Evolutionary conservation across 495 filamentous ascomycete genomes (phyloP).

Genomic region (Astrothelium subdiscretum): DNA sequence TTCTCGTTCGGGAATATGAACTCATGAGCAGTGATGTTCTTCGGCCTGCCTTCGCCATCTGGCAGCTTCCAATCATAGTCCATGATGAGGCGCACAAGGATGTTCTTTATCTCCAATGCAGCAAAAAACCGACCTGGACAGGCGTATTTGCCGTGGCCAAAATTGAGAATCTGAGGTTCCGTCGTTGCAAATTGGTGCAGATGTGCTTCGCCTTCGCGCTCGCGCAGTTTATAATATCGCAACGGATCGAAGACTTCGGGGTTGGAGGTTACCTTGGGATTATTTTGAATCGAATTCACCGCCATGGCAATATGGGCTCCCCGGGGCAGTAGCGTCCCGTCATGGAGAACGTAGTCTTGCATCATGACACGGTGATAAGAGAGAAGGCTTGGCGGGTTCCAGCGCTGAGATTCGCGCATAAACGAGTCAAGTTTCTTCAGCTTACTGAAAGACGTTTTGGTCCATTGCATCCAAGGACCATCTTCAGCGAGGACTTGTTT

Average conservation of each 20-base stretch:
- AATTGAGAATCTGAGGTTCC: slow-evolving; percentile 7
- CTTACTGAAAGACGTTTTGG: not conserved
- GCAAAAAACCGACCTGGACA: slow-evolving; percentile 21
- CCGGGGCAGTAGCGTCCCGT: slow-evolving; percentile 32
- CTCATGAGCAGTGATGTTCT: slow-evolving; percentile 5
- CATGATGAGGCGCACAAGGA: slow-evolving; percentile 5
- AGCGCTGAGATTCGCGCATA: not conserved
- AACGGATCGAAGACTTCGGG: slow-evolving; percentile 17
- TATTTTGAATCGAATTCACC: slow-evolving; percentile 12
- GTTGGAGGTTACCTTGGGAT: slow-evolving; percentile 10
- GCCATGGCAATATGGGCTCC: slow-evolving; percentile 22
- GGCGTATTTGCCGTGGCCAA: slow-evolving; percentile 17
- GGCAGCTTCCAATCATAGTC: slow-evolving; percentile 11
- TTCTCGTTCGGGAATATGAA: slow-evolving; percentile 12
- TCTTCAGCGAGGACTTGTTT: slow-evolving; percentile 5
- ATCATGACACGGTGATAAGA: not conserved
- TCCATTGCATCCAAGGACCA: slow-evolving; percentile 2
- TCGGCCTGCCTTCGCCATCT: slow-evolving; percentile 4
- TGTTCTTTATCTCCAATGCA: slow-evolving; percentile 13
- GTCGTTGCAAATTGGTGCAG: slow-evolving; percentile 9
- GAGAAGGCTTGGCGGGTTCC: not conserved
- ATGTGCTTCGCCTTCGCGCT: slow-evolving; percentile 2
- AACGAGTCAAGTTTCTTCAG: not conserved
- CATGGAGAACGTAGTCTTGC: not conserved
- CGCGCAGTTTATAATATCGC: slow-evolving; percentile 9